Evolutionary conservation across 371 early-diverging fungal genomes (phyloP), one percentile per base, ranked within the genome.

Genomic region (Apophysomyces ossiformis): DNA sequence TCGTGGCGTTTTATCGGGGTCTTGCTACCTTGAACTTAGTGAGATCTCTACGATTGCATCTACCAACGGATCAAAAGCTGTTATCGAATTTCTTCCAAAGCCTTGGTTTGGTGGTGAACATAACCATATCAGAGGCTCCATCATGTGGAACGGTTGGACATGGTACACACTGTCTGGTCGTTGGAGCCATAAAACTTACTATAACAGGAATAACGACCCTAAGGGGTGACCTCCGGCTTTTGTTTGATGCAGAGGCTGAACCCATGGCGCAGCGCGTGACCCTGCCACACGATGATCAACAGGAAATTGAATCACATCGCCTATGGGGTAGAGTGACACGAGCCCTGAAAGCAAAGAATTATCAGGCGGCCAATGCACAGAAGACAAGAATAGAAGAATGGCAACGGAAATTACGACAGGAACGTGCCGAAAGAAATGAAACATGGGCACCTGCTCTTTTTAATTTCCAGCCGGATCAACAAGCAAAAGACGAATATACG

Each of bases 321-420:
- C 75, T 94, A 21, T 94, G 94, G 94, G 78, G 84, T 36, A 74
- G 74, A 38, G 91, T 91, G 13, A 81, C 89, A 6, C 73, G 83
- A 8, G 92, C 93, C 0, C 74, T 94, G 45, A 79, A 80, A 41
- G 68, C 64, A 41, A 87, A 87, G 73, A 84, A 92, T 59, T 93
- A 84, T 64, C 74, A 76, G 15, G 64, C 77, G 0, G 94, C 94
- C 0, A 90, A 89, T 44, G 78, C 74, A 35, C 85, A 89, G 65
- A 93, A 93, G 69, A 72, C 89, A 13, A 82, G 77, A 44, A 88
- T 93, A 43, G 94, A 93, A 71, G 90, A 92, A 7, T 82, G 80
- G 64, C 92, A 93, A 69, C 84, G 94, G 18, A 75, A 72, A 8
- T 59, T 90, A 64, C 85, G 90, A 37, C 87, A 85, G 71, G 80